Evolutionary conservation across 2,329 filamentous ascomycete species (phyloP).

Genomic region (Colletotrichum shisoi): DNA sequence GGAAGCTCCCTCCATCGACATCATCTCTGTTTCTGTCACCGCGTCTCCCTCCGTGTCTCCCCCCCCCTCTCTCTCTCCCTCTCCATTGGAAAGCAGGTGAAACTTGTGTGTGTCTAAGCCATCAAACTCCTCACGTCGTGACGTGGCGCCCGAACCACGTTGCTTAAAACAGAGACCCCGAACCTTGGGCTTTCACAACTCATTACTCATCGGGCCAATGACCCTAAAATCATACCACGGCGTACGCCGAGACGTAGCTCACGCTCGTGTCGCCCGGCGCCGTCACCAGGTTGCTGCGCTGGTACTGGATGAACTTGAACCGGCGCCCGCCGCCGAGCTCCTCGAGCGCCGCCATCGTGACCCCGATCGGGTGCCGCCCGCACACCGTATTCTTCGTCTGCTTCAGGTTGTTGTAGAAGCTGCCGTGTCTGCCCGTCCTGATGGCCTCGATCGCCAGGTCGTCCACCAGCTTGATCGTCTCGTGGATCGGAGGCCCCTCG

Average conservation of each 20-base stretch:
- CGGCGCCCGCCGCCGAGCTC: conserved; percentile 58
- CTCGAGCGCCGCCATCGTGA: conserved; percentile 89
- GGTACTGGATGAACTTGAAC: conserved; percentile 86
- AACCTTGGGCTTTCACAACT: neutral
- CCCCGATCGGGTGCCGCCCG: conserved; percentile 91
- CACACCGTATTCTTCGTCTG: conserved; percentile 91
- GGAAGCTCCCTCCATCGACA: neutral
- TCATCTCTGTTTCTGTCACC: too few species aligned
- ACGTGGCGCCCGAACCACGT: neutral
- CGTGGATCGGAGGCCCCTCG: conserved; percentile 70
- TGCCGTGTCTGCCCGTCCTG: conserved; percentile 74
- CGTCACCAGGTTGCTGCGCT: conserved; percentile 80
- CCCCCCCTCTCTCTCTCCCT: neutral
- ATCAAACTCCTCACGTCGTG: conserved; percentile 13
- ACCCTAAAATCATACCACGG: conserved; percentile 63
- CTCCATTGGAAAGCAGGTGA: neutral
- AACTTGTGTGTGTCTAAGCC: conserved; percentile 20
- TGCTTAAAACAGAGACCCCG: neutral
- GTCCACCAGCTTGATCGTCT: conserved; percentile 84
- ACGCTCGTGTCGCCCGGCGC: conserved; percentile 80
- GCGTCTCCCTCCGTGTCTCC: too few species aligned
- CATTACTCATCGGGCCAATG: neutral
- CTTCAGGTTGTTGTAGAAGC: conserved; percentile 73
- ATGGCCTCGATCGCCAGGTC: conserved; percentile 84
- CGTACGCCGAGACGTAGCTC: conserved; percentile 93